Base-by-base conservation (phyloP, 2,329 filamentous ascomycete species). In the Epichloe amarillans region DNA sequence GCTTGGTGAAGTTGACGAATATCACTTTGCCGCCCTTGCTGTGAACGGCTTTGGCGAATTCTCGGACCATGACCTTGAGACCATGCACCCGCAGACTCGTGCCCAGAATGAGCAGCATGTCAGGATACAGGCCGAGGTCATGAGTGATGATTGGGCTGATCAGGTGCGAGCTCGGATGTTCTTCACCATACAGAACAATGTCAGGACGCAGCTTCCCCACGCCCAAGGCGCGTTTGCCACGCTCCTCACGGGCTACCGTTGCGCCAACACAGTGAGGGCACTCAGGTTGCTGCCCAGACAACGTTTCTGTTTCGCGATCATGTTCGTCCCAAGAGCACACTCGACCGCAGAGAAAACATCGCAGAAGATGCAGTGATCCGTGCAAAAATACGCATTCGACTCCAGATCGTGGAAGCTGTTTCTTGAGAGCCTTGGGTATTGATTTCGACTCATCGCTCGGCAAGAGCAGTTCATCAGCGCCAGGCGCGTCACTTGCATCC, bases 141-240 rank as follows among this genome's bases (percentile, higher is more conserved):
- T 85, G 80, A 14, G 82, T 81, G 14, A 85, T 75, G 12, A 88
- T 76, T 2, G 79, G 78, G 21, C 80, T 82, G 55, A 88, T 83
- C 5, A 84, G 70, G 52, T 85, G 79, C 2, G 80, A 79, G 35
- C 77, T 77, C 0, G 84, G 84, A 57, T 88, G 82, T 49, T 86
- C 82, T 61, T 88, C 83, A 21, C 83, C 83, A 59, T 87, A 88
- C 1, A 88, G 69, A 2, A 88, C 83, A 58, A 88, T 84, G 58
- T 88, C 83, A 0, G 84, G 84, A 39, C 83, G 72, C 17, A 88
- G 69, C 53, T 82, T 81, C 36, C 83, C 83, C 3, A 86, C 75
- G 3, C 81, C 80, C 5, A 86, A 69, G 0, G 79, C 80, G 52
- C 83, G 74, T 60, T 86, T 84, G 12, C 84, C 84, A 47, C 70